These are phyloP conservation scores for Hypholoma sublateritium DNA, from an alignment of 768 basidiomycete species.

Conservation along the genomic window DNA sequence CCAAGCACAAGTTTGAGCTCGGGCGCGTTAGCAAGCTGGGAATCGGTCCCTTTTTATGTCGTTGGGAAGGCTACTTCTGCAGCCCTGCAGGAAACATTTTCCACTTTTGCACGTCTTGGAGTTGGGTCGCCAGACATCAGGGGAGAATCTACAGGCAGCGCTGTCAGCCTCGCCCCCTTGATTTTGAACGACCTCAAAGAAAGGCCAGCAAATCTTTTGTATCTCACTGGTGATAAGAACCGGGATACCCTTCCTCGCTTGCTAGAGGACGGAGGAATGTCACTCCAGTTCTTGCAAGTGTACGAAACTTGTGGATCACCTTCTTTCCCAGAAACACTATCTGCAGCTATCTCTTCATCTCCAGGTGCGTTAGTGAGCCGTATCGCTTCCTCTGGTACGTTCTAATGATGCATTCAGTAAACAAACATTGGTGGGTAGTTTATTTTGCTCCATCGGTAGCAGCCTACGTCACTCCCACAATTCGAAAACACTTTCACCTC, in stretches of 20 bases:
- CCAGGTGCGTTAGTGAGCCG: constrained; percentile 18
- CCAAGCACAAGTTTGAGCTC: constrained; percentile 1
- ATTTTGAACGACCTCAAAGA: constrained; percentile 43
- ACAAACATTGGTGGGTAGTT: constrained; percentile 61
- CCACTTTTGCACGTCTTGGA: constrained; percentile 5
- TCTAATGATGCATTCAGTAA: constrained; percentile 12
- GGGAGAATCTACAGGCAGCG: constrained; percentile 59
- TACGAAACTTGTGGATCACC: constrained; percentile 66
- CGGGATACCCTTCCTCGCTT: constrained; percentile 60
- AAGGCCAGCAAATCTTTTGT: constrained; percentile 46
- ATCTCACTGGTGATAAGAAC: constrained; percentile 88
- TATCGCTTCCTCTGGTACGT: not conserved
- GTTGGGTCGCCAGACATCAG: constrained; percentile 27
- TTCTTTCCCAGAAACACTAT: constrained; percentile 47
- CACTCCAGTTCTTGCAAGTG: constrained; percentile 56
- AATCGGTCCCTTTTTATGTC: constrained; percentile 68
- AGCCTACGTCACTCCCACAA: constrained; percentile 49
- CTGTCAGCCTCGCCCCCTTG: constrained; percentile 64
- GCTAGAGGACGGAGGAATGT: constrained; percentile 43
- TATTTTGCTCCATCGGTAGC: constrained; percentile 78
- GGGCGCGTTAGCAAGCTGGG: constrained; percentile 45
- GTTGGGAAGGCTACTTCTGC: constrained; percentile 69
- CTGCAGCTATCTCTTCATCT: constrained; percentile 23
- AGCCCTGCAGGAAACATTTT: constrained; percentile 37
- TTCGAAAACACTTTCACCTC: constrained; percentile 47